Percentiles rank a stretch among this genome's conserved stretches.
Conservation (phyloP, 257 asterid genomes). For the Penstemon davidsonii region DNA sequence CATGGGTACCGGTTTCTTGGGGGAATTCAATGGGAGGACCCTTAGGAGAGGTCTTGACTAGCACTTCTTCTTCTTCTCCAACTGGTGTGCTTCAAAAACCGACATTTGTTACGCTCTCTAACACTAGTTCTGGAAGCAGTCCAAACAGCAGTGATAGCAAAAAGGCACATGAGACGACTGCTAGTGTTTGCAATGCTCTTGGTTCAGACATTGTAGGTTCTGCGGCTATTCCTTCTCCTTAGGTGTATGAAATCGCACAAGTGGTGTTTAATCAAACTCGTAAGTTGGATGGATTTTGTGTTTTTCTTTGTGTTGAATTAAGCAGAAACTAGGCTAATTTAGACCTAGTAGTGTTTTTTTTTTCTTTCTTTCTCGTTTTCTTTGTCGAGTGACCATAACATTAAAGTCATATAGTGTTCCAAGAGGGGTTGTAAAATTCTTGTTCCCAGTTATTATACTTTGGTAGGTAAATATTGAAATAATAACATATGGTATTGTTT, state of each 20-base stretch:
- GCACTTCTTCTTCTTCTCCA: slow-evolving; percentile 54
- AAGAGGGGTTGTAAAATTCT: too few species aligned
- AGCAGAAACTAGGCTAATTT: slow-evolving; percentile 2
- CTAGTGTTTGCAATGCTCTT: slow-evolving; percentile 40
- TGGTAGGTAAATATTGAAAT: too few species aligned
- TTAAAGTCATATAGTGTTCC: too few species aligned
- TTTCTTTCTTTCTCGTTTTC: too few species aligned
- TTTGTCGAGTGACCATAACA: too few species aligned
- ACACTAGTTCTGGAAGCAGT: slow-evolving; percentile 77
- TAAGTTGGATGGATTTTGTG: neutral
- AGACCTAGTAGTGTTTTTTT: neutral
- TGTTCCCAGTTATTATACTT: too few species aligned
- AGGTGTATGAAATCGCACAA: neutral
- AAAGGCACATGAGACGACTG: slow-evolving; percentile 37
- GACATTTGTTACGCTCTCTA: slow-evolving; percentile 59
- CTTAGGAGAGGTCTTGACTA: slow-evolving; percentile 77
- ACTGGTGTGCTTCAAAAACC: slow-evolving; percentile 74
- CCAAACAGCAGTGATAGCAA: slow-evolving; percentile 48
- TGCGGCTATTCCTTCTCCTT: slow-evolving; percentile 48
- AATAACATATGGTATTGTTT: too few species aligned
- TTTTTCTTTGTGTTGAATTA: neutral
- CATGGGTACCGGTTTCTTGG: slow-evolving; percentile 75
- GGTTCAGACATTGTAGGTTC: slow-evolving; percentile 48
- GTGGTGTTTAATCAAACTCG: neutral
- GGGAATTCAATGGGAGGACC: slow-evolving; percentile 81